Evolutionary conservation across 495 filamentous ascomycete species (phyloP).

Genomic region (Penicillium antarcticum): DNA sequence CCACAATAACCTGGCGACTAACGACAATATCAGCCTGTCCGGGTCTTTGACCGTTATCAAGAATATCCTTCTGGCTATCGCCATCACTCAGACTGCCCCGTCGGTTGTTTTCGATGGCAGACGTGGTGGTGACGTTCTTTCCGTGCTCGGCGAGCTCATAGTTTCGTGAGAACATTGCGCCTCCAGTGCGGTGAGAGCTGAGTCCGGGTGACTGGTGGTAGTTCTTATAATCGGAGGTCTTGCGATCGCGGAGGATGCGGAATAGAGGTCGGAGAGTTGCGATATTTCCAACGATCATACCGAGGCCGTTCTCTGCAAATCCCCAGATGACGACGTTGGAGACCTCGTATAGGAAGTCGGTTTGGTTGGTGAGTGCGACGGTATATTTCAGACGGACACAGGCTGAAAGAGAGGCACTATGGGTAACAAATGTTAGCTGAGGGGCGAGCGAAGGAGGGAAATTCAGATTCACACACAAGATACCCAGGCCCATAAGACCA

Average conservation of each 20-base stretch:
- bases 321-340: conserved; percentile 27
- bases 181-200: conserved; percentile 6
- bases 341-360: conserved; percentile 18
- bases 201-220: background rate
- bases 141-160: conserved; percentile 14
- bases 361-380: conserved; percentile 15
- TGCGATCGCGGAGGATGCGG: conserved; percentile 16
- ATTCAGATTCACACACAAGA: conserved; percentile 33
- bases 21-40: conserved; percentile 16
- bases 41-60: conserved; percentile 7
- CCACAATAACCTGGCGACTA: conserved; percentile 16
- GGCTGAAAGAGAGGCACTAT: conserved; percentile 20
- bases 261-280: conserved; percentile 28
- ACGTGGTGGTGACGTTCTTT: conserved; percentile 6
- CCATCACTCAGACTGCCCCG: conserved; percentile 13
- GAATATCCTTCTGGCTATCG: conserved; percentile 20
- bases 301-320: conserved; percentile 26
- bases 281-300: conserved; percentile 27
- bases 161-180: conserved; percentile 3
- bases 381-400: conserved; percentile 27
- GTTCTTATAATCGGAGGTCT: conserved; percentile 9
- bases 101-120: background rate
- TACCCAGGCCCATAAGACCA: conserved; percentile 45
- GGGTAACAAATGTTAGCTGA: background rate
- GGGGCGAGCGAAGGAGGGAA: background rate